Conservation (phyloP, 1,284 basidiomycete species). For the Irpex lacteus region DNA sequence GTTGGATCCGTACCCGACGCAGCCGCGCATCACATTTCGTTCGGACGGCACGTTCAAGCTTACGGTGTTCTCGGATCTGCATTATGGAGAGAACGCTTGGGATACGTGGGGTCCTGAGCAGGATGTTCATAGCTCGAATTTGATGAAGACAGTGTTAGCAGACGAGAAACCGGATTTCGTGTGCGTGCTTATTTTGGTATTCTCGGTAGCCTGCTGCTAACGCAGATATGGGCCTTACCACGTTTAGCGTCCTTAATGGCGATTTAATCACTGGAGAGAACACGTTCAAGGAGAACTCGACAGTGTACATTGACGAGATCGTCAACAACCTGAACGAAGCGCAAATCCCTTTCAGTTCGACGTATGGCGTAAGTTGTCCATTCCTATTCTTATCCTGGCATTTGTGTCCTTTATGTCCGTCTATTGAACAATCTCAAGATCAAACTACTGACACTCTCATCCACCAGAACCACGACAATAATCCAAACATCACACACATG, state of each 20-base stretch:
- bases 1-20: conserved; percentile 25
- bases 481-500: conserved; percentile 61
- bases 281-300: conserved; percentile 45
- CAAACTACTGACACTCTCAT: not conserved
- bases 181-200: conserved; percentile 33
- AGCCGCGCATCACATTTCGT: conserved; percentile 28
- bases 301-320: conserved; percentile 30
- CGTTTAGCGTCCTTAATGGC: conserved; percentile 54
- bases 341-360: conserved; percentile 33
- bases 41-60: conserved; percentile 60
- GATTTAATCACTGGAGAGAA: conserved; percentile 70
- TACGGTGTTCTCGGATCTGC: conserved; percentile 66
- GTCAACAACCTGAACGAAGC: conserved; percentile 33
- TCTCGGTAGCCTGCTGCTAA: not conserved
- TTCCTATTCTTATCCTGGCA: not conserved
- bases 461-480: conserved; percentile 67
- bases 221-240: not conserved
- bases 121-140: conserved; percentile 51
- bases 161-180: conserved; percentile 63
- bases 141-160: conserved; percentile 51
- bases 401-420: not conserved
- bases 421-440: too few relatives aligned
- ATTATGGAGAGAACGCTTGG: conserved; percentile 70
- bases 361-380: conserved; percentile 48
- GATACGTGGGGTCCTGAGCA: conserved; percentile 62